phyloP scores from a whole-genome alignment of 2,329 filamentous ascomycete genomes.

The Cyphellophora attinorum region DNA sequence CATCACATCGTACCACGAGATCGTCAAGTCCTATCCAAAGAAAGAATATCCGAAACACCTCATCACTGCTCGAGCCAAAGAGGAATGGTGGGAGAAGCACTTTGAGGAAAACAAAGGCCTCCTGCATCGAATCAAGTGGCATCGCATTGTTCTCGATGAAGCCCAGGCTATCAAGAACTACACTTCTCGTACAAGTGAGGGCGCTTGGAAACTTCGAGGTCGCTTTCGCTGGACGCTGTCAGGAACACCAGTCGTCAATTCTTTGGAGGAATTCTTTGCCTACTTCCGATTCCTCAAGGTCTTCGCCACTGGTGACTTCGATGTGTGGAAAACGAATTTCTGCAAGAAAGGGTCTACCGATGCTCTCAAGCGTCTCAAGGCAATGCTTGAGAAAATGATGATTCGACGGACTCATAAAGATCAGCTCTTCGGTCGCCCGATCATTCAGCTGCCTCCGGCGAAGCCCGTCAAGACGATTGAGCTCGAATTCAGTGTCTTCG shows the following conservation, averaged over 20 bases:
- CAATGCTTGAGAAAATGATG: slow-evolving; percentile 34
- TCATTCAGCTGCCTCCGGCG: slow-evolving; percentile 41
- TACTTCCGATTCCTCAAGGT: slow-evolving; percentile 29
- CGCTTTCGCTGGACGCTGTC: slow-evolving; percentile 29
- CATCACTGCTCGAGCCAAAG: slow-evolving; percentile 13
- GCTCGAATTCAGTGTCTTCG: slow-evolving; percentile 42
- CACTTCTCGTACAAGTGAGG: slow-evolving; percentile 23
- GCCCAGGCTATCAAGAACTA: slow-evolving; percentile 28
- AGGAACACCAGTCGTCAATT: slow-evolving; percentile 31
- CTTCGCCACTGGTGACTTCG: slow-evolving; percentile 18
- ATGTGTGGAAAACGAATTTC: slow-evolving; percentile 20
- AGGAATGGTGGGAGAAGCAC: slow-evolving; percentile 18
- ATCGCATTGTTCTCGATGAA: slow-evolving; percentile 32
- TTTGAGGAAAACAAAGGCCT: slow-evolving; percentile 21
- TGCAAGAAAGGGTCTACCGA: slow-evolving; percentile 13
- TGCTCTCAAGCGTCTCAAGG: slow-evolving; percentile 19
- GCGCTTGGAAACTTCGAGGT: slow-evolving; percentile 25
- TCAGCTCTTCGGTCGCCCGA: slow-evolving; percentile 41
- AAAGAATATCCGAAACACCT: slow-evolving; percentile 14
- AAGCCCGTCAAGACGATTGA: slow-evolving; percentile 23
- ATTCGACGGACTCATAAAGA: slow-evolving; percentile 47
- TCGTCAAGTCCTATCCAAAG: slow-evolving; percentile 25
- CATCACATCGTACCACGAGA: slow-evolving; percentile 29
- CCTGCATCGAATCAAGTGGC: slow-evolving; percentile 26
- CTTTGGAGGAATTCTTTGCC: slow-evolving; percentile 28